These are phyloP conservation scores for Penicillium sp. DNA, from an alignment of 2,329 filamentous ascomycete genomes.

Conservation along the genomic window DNA sequence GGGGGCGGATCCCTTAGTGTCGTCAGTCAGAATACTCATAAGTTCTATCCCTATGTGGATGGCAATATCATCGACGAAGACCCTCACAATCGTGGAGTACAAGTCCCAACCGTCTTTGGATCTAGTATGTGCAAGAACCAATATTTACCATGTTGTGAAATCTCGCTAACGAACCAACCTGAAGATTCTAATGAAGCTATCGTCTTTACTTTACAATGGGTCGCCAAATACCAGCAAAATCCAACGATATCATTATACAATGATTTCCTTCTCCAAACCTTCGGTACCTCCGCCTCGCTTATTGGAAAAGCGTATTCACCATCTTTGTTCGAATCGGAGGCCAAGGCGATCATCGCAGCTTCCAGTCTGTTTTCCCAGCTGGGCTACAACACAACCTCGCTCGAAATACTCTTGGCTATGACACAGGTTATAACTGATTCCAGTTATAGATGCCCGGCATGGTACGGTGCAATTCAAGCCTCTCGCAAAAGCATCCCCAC, in stretches of 20 bases:
- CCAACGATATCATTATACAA: conserved; percentile 11
- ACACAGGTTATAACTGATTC: conserved; percentile 11
- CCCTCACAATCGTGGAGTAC: conserved; percentile 12
- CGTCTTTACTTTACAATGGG: neutral
- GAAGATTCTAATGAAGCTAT: neutral
- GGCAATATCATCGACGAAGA: conserved; percentile 18
- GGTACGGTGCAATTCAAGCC: conserved; percentile 5
- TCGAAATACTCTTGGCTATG: conserved; percentile 16
- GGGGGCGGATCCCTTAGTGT: neutral
- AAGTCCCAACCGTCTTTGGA: conserved; percentile 22
- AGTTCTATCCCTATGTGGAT: conserved; percentile 20
- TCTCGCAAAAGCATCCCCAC: conserved; percentile 12
- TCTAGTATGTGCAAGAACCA: conserved; percentile 14
- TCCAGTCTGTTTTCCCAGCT: neutral
- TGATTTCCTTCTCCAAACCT: conserved; percentile 17
- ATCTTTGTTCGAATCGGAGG: conserved; percentile 7
- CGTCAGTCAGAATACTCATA: neutral
- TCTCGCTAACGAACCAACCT: neutral
- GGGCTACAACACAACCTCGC: neutral
- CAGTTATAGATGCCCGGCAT: conserved; percentile 17
- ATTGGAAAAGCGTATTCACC: conserved; percentile 15
- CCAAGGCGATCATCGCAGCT: neutral
- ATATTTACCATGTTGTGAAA: neutral
- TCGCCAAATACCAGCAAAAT: neutral
- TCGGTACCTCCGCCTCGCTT: conserved; percentile 12